Evolutionary conservation across 2,329 filamentous ascomycete genomes (phyloP).

Genomic region (Colletotrichum chlorophyti): DNA sequence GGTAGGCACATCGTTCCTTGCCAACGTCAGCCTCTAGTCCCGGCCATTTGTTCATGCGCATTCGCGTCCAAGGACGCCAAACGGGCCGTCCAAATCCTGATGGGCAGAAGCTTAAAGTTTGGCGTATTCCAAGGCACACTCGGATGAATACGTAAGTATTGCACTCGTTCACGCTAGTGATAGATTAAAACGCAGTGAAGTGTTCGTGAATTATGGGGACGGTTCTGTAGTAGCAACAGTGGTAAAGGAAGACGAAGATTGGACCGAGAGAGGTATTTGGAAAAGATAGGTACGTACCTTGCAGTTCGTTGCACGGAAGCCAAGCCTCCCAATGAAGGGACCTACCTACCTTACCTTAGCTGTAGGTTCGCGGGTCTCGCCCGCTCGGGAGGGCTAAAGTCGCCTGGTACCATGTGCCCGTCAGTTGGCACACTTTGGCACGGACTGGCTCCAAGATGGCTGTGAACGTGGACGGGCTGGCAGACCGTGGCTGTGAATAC

Average conservation of each 20-base stretch:
- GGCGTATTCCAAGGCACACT: constrained; percentile 23
- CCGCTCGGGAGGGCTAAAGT: constrained; percentile 1
- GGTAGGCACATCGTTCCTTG: too few species aligned
- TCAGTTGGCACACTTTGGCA: background rate
- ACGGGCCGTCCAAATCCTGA: constrained; percentile 9
- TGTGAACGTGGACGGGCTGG: too few species aligned
- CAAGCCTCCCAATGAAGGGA: background rate
- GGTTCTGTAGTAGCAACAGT: background rate
- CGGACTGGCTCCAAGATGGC: background rate
- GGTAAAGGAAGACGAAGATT: background rate
- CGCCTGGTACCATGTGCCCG: background rate
- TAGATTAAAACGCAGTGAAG: constrained; percentile 1
- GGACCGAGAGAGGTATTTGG: background rate
- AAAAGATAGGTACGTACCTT: background rate
- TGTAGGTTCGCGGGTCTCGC: background rate
- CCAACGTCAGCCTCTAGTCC: too few species aligned
- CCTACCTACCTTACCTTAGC: background rate
- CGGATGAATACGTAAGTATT: constrained; percentile 21
- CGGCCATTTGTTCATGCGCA: too few species aligned
- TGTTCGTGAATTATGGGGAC: background rate
- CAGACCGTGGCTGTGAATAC: too few species aligned
- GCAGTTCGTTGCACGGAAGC: background rate
- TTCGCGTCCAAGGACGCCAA: background rate
- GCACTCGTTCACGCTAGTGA: constrained; percentile 6
- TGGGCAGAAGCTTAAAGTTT: constrained; percentile 19